Evolutionary conservation across 106 monocot genomes (phyloP).

Genomic region (Acanthochlamys bracteata): DNA sequence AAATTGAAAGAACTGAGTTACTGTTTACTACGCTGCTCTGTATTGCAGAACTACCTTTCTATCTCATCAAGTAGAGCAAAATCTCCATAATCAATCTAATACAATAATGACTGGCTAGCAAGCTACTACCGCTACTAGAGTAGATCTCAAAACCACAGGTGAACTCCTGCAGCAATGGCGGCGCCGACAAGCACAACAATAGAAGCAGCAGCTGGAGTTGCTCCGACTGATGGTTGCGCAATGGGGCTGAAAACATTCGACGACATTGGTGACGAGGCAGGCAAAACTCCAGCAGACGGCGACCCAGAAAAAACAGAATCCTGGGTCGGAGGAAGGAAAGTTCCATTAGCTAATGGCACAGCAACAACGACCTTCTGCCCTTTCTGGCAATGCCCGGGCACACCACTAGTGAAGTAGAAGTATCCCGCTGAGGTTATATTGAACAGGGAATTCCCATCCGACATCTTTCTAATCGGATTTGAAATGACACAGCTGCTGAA

Average conservation of each 20-base stretch:
- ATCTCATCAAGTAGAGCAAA: too few relatives aligned
- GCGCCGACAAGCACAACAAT: not conserved
- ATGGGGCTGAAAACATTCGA: conserved; percentile 28
- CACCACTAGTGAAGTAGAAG: conserved; percentile 65
- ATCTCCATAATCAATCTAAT: too few relatives aligned
- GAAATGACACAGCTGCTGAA: conserved; percentile 44
- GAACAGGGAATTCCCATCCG: conserved; percentile 85
- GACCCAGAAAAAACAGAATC: not conserved
- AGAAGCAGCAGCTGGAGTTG: not conserved
- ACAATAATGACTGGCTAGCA: too few relatives aligned
- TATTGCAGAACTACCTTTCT: too few relatives aligned
- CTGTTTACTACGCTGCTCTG: too few relatives aligned
- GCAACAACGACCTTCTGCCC: conserved; percentile 58
- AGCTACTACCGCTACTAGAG: not conserved
- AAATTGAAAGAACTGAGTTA: too few relatives aligned
- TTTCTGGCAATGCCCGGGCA: conserved; percentile 60
- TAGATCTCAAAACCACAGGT: not conserved
- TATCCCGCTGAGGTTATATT: conserved; percentile 55
- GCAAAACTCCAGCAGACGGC: conserved; percentile 1
- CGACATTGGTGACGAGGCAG: conserved; percentile 11
- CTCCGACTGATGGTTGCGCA: conserved; percentile 5
- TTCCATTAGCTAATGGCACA: conserved; percentile 44
- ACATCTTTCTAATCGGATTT: conserved; percentile 39
- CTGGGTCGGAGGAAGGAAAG: conserved; percentile 18
- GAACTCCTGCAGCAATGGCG: not conserved